Base-by-base conservation (phyloP, 2,329 filamentous ascomycete species). In the Colletotrichum spaethianum region DNA sequence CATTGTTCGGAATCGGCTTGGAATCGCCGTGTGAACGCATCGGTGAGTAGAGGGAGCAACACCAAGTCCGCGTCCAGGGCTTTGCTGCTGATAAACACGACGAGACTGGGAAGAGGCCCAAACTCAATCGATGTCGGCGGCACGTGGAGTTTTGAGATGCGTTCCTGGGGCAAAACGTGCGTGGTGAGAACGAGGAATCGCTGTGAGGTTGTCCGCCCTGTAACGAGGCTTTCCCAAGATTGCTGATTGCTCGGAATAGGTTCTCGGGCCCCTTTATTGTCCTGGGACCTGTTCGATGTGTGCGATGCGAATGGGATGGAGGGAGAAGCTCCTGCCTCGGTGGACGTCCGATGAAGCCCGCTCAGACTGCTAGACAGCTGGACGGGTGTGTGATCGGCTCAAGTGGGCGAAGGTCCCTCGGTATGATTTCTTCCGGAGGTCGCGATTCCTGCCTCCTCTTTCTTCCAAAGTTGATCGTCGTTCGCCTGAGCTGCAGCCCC, bases 81-180 rank as follows among this genome's bases (percentile, higher is more conserved):
- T 42, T 28, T 31, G 26, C 56, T 40, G 14, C 12, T 40, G 38
- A 14, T 28, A 42, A 31, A 23, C 38, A 4, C 14, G 3, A 50
- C 57, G 16, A 46, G 36, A 33, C 11, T 63, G 16, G n/a, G 18
- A 36, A 38, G 61, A 55, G 67, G 55, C 23, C 62, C 62, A 46
- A 67, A 55, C 67, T 67, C 63, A 55, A 55, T 61, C 26, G 63
- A 66, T 46, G 63, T 40, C 38, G 44, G 46, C 31, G 55, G 59
- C 67, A 67, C 67, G 63, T 70, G 62, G 67, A 60, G n/a, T 46
- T 46, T 67, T 28, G 55, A 52, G 52, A 53, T 65, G 67, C 46
- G 67, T 69, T 69, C 53, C 53, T 59, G 61, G 44, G 26, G 16
- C 33, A 44, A 23, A 59, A 52, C 52, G 53, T 52, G 33, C 57